These are phyloP conservation scores for Marsdenia floribunda DNA, from an alignment of 257 asterid species.

Conservation along the genomic window DNA sequence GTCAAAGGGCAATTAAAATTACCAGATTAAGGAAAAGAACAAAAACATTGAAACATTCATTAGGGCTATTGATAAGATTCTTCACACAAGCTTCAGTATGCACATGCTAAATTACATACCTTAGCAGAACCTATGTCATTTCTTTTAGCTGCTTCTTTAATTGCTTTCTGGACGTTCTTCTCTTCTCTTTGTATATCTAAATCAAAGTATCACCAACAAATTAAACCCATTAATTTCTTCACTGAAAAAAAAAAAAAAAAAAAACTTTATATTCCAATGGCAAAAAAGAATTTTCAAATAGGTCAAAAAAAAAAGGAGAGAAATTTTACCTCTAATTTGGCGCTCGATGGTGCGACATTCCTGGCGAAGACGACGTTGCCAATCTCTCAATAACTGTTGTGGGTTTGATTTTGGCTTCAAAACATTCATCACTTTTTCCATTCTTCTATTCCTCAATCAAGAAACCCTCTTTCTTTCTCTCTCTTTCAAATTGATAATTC, in stretches of 20 bases:
- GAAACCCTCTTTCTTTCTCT: background rate
- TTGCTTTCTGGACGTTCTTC: constrained; percentile 89
- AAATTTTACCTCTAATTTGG: constrained; percentile 68
- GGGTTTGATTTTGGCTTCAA: constrained; percentile 87
- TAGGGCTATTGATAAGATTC: background rate
- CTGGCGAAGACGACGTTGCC: constrained; percentile 97
- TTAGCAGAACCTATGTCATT: constrained; percentile 97
- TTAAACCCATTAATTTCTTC: constrained; percentile 9
- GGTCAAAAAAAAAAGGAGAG: background rate
- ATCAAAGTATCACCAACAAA: constrained; percentile 18
- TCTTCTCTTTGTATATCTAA: constrained; percentile 95
- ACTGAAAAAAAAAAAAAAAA: background rate
- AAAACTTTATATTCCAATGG: background rate
- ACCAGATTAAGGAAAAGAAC: background rate
- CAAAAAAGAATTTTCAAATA: background rate
- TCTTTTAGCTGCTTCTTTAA: constrained; percentile 91
- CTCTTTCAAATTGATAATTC: background rate
- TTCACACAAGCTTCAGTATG: background rate
- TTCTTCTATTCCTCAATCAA: constrained; percentile 8
- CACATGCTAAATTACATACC: constrained; percentile 33
- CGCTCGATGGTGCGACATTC: constrained; percentile 93
- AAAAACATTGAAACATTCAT: background rate
- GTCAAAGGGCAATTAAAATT: background rate
- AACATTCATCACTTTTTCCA: constrained; percentile 72
- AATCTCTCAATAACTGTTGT: constrained; percentile 78